Conservation (phyloP, 2,329 filamentous ascomycete species). For the Cytospora piceicola region DNA sequence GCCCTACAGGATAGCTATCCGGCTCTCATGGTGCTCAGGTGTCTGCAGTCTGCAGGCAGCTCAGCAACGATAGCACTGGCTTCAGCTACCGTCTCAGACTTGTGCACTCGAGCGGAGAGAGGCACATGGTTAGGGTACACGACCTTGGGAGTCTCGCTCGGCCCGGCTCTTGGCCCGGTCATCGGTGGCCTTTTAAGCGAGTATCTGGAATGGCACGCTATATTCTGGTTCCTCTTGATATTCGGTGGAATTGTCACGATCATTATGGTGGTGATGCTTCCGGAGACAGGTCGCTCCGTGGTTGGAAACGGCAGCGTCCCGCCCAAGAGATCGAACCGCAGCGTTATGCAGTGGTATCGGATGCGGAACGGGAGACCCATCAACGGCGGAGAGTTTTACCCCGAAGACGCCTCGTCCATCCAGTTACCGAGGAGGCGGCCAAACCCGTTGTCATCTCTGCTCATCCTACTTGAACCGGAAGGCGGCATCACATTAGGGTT, state of each 20-base stretch:
- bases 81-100: constrained; percentile 55
- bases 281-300: constrained; percentile 54
- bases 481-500: constrained; percentile 36
- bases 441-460: constrained; percentile 36
- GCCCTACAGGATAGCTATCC: constrained; percentile 49
- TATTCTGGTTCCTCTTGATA: constrained; percentile 67
- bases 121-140: constrained; percentile 61
- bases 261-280: constrained; percentile 53
- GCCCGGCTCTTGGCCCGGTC: constrained; percentile 56
- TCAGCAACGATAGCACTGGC: constrained; percentile 36
- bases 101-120: constrained; percentile 63
- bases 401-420: constrained; percentile 13
- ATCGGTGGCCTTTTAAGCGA: constrained; percentile 62
- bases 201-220: constrained; percentile 61
- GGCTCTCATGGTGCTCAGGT: constrained; percentile 53
- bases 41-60: constrained; percentile 46
- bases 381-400: constrained; percentile 8
- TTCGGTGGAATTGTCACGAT: constrained; percentile 45
- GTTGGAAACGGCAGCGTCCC: constrained; percentile 58
- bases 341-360: constrained; percentile 21
- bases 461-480: constrained; percentile 35
- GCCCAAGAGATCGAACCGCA: constrained; percentile 35
- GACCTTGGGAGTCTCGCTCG: constrained; percentile 51
- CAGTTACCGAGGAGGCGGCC: constrained; percentile 29
- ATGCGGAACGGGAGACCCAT: constrained; percentile 10